Evolutionary conservation across 2,329 filamentous ascomycete genomes (phyloP), one percentile per base, ranked within the genome.

Genomic region (Tolypocladium tropicale): DNA sequence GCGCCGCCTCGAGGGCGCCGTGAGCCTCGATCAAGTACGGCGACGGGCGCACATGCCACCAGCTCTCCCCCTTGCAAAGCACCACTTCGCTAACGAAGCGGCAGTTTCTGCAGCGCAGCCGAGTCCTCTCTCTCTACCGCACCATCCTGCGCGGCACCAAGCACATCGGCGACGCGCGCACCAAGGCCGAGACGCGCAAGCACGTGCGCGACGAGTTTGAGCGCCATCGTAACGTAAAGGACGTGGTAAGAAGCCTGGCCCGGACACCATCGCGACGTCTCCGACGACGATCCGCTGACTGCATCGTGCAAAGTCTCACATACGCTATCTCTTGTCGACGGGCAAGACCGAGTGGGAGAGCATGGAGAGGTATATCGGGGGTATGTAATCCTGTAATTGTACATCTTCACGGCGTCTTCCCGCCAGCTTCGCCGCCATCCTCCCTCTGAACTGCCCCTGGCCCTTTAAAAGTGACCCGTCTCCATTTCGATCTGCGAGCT

Each of bases 291-390:
- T 6, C 6, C 34, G 10, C 53, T 43, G 37, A 48, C 32, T 33
- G n/a, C n/a, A 14, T 28, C 23, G 21, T 7, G 14, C n/a, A 53
- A 53, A 83, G 81, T 69, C 71, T 60, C 83, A 86, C 63, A 82
- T 85, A 60, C 76, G 80, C 56, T 86, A 85, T 66, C 75, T 86
- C 39, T 68, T 85, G 57, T 84, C 82, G 11, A 85, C 79, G 4
- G 83, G 83, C 54, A 85, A 83, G 71, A 83, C 81, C 30, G 79
- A 86, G 65, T 86, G 83, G 82, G 80, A 86, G 62, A 75, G 68
- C 54, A 84, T 85, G 78, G 81, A 74, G 68, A 68, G 70, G 61
- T 73, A 74, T 65, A 69, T 74, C 61, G 67, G 62, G 60, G 65
- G 68, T 57, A 68, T 72, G 67, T 74, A 72, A 64, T 55, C 28